These are phyloP conservation scores for Collybiopsis luxurians DNA, from an alignment of 768 basidiomycete genomes.

Conservation along the genomic window DNA sequence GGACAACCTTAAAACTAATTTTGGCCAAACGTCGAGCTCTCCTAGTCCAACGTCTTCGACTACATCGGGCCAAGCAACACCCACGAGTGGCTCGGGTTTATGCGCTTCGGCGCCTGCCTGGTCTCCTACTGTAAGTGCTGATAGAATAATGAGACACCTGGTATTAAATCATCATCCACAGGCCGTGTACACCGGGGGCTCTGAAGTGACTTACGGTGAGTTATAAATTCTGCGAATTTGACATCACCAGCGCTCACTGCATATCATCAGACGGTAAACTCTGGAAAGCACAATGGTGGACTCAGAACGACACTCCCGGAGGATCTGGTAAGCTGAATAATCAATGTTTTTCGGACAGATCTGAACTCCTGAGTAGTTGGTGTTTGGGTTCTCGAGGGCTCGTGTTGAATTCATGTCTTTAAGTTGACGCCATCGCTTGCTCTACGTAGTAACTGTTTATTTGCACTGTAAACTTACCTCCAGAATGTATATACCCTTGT, in stretches of 20 bases:
- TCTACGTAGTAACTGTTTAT: too few relatives aligned
- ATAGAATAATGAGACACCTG: not conserved
- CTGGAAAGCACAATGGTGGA: slow-evolving; percentile 68
- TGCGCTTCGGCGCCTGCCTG: slow-evolving; percentile 54
- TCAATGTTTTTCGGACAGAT: too few relatives aligned
- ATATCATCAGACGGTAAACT: slow-evolving; percentile 39
- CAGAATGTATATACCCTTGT: not conserved
- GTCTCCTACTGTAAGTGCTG: slow-evolving; percentile 34
- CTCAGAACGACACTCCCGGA: slow-evolving; percentile 54
- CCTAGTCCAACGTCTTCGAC: slow-evolving; percentile 19
- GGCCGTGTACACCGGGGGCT: slow-evolving; percentile 46
- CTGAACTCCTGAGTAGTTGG: not conserved
- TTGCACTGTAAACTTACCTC: not conserved
- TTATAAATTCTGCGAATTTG: not conserved
- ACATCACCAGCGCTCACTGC: too few relatives aligned
- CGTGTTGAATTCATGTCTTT: too few relatives aligned
- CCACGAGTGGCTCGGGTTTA: slow-evolving; percentile 24
- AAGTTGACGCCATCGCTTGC: too few relatives aligned
- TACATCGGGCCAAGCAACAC: slow-evolving; percentile 18
- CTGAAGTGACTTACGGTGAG: slow-evolving; percentile 44
- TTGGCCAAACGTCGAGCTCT: slow-evolving; percentile 18
- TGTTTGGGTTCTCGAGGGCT: too few relatives aligned
- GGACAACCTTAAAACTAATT: slow-evolving; percentile 67
- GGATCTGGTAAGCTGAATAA: not conserved
- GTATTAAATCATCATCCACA: slow-evolving; percentile 13